Base-by-base conservation (phyloP, 129 eudicot genomes). In the Smallanthus sonchifolius region DNA sequence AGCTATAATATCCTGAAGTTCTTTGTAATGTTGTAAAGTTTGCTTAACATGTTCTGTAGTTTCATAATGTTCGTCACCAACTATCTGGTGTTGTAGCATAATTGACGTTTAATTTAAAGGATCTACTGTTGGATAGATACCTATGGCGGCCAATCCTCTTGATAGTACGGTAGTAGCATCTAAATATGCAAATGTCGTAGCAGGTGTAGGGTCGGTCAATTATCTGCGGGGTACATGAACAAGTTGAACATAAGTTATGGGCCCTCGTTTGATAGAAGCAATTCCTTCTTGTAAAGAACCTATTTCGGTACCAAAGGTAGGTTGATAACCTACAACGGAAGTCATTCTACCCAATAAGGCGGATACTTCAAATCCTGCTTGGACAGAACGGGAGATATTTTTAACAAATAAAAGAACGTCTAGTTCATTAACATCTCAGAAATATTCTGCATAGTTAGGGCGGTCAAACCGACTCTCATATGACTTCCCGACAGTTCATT, bases 241-340 rank as follows among this genome's bases (percentile, higher is more conserved):
- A 2, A 43, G 3, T 48, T 15, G 20, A 48, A 48, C 10, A 43
- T 2, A 10, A 10, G 6, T 48, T 1, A 48, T 1, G 7, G 19
- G 15, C 55, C 55, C 19, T 48, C 15, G 0, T 48, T 15, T 48
- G 9, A 5, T n/a, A 13, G n/a, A 35, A 49, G 14, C 20, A 34
- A n/a, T 14, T 70, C 2, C 19, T 70, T 70, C 38, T 42, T 67
- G 39, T 20, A 67, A 67, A 67, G 24, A 67, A 24, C 40, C 56
- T 6, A 20, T 43, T 42, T 44, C 20, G 38, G 51, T 70, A 35
- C 19, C 8, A 51, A 70, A 37, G 6, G 35, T 70, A 69, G 47
- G 63, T 69, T 69, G 74, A 69, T 51, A 69, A 69, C 74, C 24
- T 39, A 19, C 17, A 24, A 24, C 55, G 11, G 17, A 67, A 44